Evolutionary conservation across 2,329 filamentous ascomycete species (phyloP).

Genomic region (Cladorrhinum sp.): DNA sequence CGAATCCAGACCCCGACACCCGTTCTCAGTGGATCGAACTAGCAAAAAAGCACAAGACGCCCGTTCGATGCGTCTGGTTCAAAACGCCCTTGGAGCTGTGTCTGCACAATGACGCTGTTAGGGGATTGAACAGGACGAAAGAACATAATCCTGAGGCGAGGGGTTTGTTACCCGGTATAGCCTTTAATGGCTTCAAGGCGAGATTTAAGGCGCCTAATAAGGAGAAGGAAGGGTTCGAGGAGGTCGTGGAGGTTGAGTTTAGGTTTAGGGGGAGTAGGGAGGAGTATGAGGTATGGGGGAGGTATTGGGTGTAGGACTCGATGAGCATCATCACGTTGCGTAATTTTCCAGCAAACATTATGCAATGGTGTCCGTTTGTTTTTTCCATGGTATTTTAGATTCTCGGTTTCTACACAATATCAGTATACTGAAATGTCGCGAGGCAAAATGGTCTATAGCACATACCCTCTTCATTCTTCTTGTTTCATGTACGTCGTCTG

Average conservation of each 20-base stretch:
- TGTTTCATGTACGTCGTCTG: too few relatives aligned
- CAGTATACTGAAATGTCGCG: too few relatives aligned
- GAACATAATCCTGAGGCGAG: constrained; percentile 73
- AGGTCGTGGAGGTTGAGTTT: constrained; percentile 75
- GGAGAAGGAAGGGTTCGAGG: constrained; percentile 75
- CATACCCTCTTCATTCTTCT: too few relatives aligned
- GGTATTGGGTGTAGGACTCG: constrained; percentile 69
- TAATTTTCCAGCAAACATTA: too few relatives aligned
- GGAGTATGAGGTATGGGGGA: constrained; percentile 68
- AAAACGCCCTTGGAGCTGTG: constrained; percentile 66
- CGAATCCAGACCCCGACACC: constrained; percentile 80
- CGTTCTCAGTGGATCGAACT: constrained; percentile 76
- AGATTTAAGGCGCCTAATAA: constrained; percentile 70
- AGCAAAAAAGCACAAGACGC: constrained; percentile 66
- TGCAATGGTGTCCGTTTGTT: too few relatives aligned
- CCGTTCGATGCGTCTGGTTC: constrained; percentile 84
- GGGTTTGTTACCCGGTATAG: constrained; percentile 68
- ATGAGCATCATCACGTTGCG: too few relatives aligned
- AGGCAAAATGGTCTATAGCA: too few relatives aligned
- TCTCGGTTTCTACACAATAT: too few relatives aligned
- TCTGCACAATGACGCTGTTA: constrained; percentile 84
- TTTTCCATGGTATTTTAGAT: too few relatives aligned
- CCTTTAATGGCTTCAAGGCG: constrained; percentile 72
- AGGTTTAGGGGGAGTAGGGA: constrained; percentile 67
- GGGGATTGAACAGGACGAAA: constrained; percentile 63